Evolutionary conservation across 768 basidiomycete genomes (phyloP).

Genomic region (Erythrobasidium yunnanense): DNA sequence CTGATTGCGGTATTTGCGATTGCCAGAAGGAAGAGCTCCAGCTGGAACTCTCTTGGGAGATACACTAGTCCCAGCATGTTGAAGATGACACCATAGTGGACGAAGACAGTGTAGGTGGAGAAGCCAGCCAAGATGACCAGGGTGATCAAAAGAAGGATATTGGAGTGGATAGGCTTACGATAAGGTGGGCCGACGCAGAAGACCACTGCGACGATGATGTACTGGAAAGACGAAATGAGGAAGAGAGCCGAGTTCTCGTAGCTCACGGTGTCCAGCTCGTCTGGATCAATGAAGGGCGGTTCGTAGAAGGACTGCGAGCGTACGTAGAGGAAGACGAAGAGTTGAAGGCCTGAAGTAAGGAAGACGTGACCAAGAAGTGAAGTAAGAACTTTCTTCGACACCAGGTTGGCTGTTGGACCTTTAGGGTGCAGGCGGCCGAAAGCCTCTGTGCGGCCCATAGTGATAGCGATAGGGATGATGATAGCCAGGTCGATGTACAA

Average conservation of each 20-base stretch:
- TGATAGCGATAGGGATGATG: constrained; percentile 90
- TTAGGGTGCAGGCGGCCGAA: constrained; percentile 76
- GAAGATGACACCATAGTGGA: constrained; percentile 54
- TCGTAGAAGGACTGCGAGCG: constrained; percentile 75
- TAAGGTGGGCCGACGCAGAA: constrained; percentile 98
- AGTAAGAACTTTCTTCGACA: constrained; percentile 85
- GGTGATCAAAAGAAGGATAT: constrained; percentile 64
- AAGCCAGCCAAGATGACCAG: constrained; percentile 58
- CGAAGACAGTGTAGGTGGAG: constrained; percentile 65
- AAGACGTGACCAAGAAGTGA: constrained; percentile 88
- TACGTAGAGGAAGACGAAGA: constrained; percentile 84
- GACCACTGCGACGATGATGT: constrained; percentile 88
- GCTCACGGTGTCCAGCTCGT: constrained; percentile 70
- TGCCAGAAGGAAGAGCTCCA: constrained; percentile 58
- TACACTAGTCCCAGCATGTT: constrained; percentile 64
- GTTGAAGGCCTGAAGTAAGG: constrained; percentile 68
- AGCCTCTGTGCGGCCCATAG: constrained; percentile 91
- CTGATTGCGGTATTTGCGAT: constrained; percentile 61
- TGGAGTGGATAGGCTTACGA: constrained; percentile 86
- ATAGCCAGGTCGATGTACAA: constrained; percentile 96
- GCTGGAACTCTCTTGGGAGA: constrained; percentile 58
- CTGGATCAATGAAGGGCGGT: constrained; percentile 54
- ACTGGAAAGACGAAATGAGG: constrained; percentile 93
- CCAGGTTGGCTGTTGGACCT: constrained; percentile 85
- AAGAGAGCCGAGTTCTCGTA: constrained; percentile 89